Evolutionary conservation across 345 rosid genomes (phyloP), one percentile per base, ranked within the genome.

Genomic region (Aquilaria sinensis): DNA sequence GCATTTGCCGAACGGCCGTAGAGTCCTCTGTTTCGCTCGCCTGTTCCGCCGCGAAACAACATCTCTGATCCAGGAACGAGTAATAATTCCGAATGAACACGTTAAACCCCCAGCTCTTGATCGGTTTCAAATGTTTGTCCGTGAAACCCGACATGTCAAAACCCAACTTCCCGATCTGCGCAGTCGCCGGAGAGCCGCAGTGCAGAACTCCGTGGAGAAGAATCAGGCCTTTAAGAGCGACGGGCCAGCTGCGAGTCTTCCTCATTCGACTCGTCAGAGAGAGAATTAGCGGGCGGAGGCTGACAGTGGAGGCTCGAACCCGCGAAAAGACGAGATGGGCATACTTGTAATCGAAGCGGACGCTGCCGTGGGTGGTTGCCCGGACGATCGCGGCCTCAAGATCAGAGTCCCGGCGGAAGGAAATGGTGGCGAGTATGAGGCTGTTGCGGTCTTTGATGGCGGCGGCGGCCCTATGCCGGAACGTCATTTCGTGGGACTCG

Each of bases 321-420:
- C 94, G 87, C 3, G 76, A 58, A 37, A 83, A 89, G 33, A 85
- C 85, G 30, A 84, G 72, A 23, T 84, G 85, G 2, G 84, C 81
- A 56, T 78, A 85, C 68, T 64, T 73, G 77, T 87, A 87, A 69
- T 87, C 96, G 0, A 87, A 73, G 41, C 57, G 47, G 9, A 61
- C 50, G 9, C 86, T 91, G 50, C 90, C 82, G 59, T 92, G 98
- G 72, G 81, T 87, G 4, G 97, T 92, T 51, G 98, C 97, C 68
- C 77, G 77, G 72, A 92, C 84, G 74, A 89, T 71, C 1, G 88
- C 85, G 0, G 81, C 67, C 65, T 89, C 88, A 12, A 92, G 85
- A 52, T 82, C 82, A 8, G 88, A 77, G 67, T 70, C 81, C 43
- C 43, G 2, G 3, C 80, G 75, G 64, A 60, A 48, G 30, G 83